These are phyloP conservation scores for Lactarius hatsudake DNA, from an alignment of 768 basidiomycete genomes.

Conservation along the genomic window DNA sequence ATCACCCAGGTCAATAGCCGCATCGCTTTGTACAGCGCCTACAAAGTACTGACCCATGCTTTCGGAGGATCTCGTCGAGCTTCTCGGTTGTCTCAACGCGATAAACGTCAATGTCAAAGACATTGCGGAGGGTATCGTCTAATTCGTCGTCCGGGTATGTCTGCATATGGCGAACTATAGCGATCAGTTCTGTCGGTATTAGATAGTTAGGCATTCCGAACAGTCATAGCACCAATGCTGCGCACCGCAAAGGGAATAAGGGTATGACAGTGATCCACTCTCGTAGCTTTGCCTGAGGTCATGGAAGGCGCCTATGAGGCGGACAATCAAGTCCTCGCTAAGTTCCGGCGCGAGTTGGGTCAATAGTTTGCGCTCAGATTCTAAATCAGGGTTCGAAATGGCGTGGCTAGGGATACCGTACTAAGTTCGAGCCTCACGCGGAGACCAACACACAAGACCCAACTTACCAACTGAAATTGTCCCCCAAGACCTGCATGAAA, in stretches of 20 bases:
- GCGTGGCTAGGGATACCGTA: slow-evolving; percentile 43
- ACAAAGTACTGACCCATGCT: slow-evolving; percentile 49
- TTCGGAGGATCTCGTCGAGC: slow-evolving; percentile 53
- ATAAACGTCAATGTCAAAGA: slow-evolving; percentile 71
- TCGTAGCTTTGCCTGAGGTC: slow-evolving; percentile 60
- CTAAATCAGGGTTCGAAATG: slow-evolving; percentile 63
- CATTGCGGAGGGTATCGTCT: slow-evolving; percentile 57
- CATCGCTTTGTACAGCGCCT: not conserved
- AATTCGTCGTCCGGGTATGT: slow-evolving; percentile 57
- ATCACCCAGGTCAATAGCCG: not conserved
- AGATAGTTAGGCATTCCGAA: no score
- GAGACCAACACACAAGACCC: not conserved
- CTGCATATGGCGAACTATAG: slow-evolving; percentile 60
- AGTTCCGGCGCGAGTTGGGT: slow-evolving; percentile 61
- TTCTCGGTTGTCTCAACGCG: slow-evolving; percentile 63
- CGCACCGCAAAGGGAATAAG: slow-evolving; percentile 62
- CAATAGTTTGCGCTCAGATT: slow-evolving; percentile 59
- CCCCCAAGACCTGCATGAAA: slow-evolving; percentile 68
- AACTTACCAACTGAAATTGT: slow-evolving; percentile 53
- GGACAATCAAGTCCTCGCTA: slow-evolving; percentile 48
- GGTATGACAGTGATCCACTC: slow-evolving; percentile 55
- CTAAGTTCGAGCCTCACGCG: not conserved
- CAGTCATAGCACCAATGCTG: not conserved
- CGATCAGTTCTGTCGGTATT: slow-evolving; percentile 45
- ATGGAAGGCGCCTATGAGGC: slow-evolving; percentile 63